Evolutionary conservation across 108 stramenopile species (phyloP).

Genomic region (Schizochytrium sp.): DNA sequence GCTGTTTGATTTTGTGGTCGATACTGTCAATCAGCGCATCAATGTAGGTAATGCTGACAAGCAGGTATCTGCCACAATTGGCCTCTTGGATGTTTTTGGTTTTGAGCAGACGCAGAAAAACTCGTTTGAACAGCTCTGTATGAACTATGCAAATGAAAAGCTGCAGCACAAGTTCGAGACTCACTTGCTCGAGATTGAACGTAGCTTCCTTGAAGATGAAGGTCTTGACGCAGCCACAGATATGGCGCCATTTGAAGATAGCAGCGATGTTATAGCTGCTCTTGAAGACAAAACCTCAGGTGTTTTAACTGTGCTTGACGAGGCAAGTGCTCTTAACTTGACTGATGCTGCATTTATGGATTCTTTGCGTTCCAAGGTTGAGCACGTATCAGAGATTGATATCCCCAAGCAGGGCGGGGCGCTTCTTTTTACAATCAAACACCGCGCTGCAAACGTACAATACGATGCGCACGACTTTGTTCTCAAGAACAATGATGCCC

Average conservation of each 20-base stretch:
- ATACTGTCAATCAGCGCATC: constrained; percentile 7
- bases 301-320: constrained; percentile 8
- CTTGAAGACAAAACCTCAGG: constrained; percentile 20
- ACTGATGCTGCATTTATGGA: constrained; percentile 25
- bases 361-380: not conserved
- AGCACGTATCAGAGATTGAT: not conserved
- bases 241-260: constrained; percentile 10
- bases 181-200: not conserved
- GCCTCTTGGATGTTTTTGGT: constrained; percentile 34
- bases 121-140: constrained; percentile 61
- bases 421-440: not conserved
- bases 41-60: not conserved
- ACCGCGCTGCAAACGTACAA: not conserved
- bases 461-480: constrained; percentile 49
- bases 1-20: constrained; percentile 34
- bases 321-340: not conserved
- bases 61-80: not conserved
- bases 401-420: not conserved
- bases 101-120: constrained; percentile 9
- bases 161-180: constrained; percentile 45
- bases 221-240: constrained; percentile 18
- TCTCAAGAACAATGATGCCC: not conserved
- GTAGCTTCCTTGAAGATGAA: constrained; percentile 44
- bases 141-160: constrained; percentile 63
- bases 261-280: not conserved